These are phyloP conservation scores for Exophiala viscosa DNA, from an alignment of 2,329 filamentous ascomycete species.

Conservation along the genomic window DNA sequence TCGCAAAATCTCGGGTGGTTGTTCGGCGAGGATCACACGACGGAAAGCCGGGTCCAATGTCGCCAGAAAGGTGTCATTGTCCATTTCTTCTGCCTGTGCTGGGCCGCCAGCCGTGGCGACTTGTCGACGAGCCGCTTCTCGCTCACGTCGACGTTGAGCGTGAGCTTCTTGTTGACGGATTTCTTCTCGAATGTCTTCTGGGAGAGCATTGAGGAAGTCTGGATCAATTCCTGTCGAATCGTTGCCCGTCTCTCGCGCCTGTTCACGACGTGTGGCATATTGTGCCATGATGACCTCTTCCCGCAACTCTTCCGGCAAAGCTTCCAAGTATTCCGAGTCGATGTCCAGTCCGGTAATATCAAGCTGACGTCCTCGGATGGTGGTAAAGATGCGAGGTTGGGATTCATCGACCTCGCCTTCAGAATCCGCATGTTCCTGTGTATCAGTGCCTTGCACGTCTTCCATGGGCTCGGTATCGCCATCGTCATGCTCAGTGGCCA, in stretches of 20 bases:
- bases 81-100: constrained; percentile 73
- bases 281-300: constrained; percentile 95
- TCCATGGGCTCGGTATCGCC: constrained; percentile 62
- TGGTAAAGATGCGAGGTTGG: constrained; percentile 69
- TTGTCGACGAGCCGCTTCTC: constrained; percentile 71
- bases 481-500: constrained; percentile 29
- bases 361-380: constrained; percentile 77
- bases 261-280: constrained; percentile 74
- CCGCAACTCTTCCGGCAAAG: constrained; percentile 93
- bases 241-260: constrained; percentile 66
- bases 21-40: constrained; percentile 83
- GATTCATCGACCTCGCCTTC: constrained; percentile 41
- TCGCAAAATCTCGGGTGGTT: constrained; percentile 81
- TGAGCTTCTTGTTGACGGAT: constrained; percentile 85
- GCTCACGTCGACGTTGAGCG: constrained; percentile 82
- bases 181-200: constrained; percentile 83
- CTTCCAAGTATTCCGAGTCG: constrained; percentile 88
- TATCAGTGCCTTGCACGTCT: constrained; percentile 61
- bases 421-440: constrained; percentile 29
- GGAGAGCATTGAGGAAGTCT: constrained; percentile 88
- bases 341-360: constrained; percentile 95
- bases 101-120: constrained; percentile 44
- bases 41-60: constrained; percentile 82
- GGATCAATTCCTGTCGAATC: constrained; percentile 40
- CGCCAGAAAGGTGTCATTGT: constrained; percentile 85